phyloP scores from a whole-genome alignment of 441 rosid species.

The Bocquillonia castaneifolia region DNA sequence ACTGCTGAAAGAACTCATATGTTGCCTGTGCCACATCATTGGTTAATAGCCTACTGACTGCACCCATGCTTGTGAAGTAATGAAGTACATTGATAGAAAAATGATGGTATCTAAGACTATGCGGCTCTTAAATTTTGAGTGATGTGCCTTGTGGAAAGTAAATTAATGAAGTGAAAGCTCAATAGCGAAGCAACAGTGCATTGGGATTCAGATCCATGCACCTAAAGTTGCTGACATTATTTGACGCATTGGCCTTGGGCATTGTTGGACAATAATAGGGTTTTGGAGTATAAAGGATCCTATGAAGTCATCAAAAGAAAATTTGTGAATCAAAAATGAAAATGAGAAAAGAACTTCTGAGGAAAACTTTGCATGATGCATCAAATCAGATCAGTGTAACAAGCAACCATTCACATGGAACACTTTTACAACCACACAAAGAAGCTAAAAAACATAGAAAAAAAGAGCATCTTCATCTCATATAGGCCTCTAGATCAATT shows the following conservation, averaged over 20 bases:
- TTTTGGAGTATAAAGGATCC: neutral
- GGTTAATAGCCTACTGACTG: neutral
- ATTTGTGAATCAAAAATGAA: neutral
- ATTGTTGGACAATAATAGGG: neutral
- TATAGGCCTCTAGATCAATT: neutral
- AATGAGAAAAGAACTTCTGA: neutral
- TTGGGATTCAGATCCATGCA: neutral
- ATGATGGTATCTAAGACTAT: neutral
- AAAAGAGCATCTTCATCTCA: neutral
- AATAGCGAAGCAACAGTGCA: neutral
- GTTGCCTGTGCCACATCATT: neutral
- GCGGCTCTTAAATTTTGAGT: neutral
- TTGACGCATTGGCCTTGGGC: neutral
- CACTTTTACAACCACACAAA: neutral
- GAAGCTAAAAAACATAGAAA: no score
- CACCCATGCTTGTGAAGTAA: constrained; percentile 4
- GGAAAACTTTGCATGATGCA: neutral
- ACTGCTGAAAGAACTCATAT: neutral
- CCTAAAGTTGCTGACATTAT: neutral
- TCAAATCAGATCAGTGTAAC: neutral
- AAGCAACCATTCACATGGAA: neutral
- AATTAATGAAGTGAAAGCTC: neutral
- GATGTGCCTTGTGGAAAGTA: neutral
- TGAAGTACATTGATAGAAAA: neutral
- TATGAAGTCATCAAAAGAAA: neutral